Conservation (phyloP, 1,284 basidiomycete species). For the Ceratobasidium sp. region DNA sequence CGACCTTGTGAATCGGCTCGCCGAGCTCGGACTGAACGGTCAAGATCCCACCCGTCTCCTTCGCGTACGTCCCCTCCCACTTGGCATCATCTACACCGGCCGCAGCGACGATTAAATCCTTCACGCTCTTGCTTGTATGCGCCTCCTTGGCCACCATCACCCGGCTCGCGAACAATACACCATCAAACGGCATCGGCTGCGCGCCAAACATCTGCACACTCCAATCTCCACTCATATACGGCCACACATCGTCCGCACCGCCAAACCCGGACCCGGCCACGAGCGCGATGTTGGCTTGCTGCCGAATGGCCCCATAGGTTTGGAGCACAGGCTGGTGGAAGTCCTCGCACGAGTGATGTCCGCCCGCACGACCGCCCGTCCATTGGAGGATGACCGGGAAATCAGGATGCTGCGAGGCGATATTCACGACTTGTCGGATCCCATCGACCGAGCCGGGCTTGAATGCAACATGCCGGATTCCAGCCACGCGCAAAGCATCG, state of each 20-base stretch:
- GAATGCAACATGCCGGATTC: slow-evolving; percentile 96
- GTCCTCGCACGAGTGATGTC: slow-evolving; percentile 98
- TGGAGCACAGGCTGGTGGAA: slow-evolving; percentile 96
- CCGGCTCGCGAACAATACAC: slow-evolving; percentile 94
- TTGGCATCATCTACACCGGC: slow-evolving; percentile 90
- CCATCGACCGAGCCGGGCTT: slow-evolving; percentile 98
- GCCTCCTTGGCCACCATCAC: slow-evolving; percentile 99
- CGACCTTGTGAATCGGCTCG: slow-evolving; percentile 99
- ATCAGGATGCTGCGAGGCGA: slow-evolving; percentile 93
- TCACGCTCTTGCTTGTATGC: slow-evolving; percentile 93
- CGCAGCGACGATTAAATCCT: slow-evolving; percentile 95
- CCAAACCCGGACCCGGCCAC: slow-evolving; percentile 98
- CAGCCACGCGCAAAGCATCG: slow-evolving; percentile 76
- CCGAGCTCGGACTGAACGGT: slow-evolving; percentile 98
- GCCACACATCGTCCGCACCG: slow-evolving; percentile 95
- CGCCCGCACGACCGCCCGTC: slow-evolving; percentile 99
- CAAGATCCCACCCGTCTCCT: slow-evolving; percentile 94
- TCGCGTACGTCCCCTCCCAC: slow-evolving; percentile 96
- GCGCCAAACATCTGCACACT: slow-evolving; percentile 80
- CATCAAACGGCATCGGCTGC: slow-evolving; percentile 99
- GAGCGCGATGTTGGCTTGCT: slow-evolving; percentile 88
- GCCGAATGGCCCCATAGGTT: slow-evolving; percentile 91
- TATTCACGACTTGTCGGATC: slow-evolving; percentile 96
- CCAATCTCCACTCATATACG: slow-evolving; percentile 97
- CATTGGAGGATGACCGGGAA: slow-evolving; percentile 98